Conservation (phyloP, 2,329 filamentous ascomycete species). For the Podosphaera xanthii region DNA sequence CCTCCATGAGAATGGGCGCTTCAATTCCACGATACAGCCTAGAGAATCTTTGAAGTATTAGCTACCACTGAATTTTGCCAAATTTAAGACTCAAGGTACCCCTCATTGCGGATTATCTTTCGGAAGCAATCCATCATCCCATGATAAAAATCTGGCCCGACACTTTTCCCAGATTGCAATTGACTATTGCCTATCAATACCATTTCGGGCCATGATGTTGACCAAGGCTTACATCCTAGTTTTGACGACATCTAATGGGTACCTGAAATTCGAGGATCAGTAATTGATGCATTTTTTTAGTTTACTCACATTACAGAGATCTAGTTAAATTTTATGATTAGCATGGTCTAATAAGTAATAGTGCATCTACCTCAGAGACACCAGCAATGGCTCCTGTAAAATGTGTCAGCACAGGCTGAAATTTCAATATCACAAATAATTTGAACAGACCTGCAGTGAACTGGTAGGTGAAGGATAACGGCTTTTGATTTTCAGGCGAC, state of each 20-base stretch:
- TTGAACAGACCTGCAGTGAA: constrained; percentile 57
- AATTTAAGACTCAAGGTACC: constrained; percentile 27
- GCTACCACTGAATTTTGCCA: not conserved
- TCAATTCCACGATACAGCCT: constrained; percentile 88
- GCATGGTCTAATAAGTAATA: constrained; percentile 1
- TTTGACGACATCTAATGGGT: constrained; percentile 96
- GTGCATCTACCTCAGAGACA: constrained; percentile 70
- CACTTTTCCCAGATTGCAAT: constrained; percentile 52
- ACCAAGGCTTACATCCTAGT: constrained; percentile 58
- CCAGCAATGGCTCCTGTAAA: constrained; percentile 66
- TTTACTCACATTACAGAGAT: constrained; percentile 60
- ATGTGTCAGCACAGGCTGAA: constrained; percentile 11
- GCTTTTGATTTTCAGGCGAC: constrained; percentile 35
- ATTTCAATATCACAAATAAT: constrained; percentile 6
- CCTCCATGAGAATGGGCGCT: constrained; percentile 94
- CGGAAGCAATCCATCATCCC: constrained; percentile 96
- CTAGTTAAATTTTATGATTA: constrained; percentile 23
- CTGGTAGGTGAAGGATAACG: constrained; percentile 81
- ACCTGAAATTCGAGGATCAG: constrained; percentile 34
- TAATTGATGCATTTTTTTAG: constrained; percentile 2
- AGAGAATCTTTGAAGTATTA: constrained; percentile 36
- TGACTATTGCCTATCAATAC: constrained; percentile 31
- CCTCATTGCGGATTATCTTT: constrained; percentile 92
- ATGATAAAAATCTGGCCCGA: constrained; percentile 68
- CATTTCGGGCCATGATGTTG: not conserved